phyloP scores from a whole-genome alignment of 495 filamentous ascomycete species.

The Geoglossum glabrum region DNA sequence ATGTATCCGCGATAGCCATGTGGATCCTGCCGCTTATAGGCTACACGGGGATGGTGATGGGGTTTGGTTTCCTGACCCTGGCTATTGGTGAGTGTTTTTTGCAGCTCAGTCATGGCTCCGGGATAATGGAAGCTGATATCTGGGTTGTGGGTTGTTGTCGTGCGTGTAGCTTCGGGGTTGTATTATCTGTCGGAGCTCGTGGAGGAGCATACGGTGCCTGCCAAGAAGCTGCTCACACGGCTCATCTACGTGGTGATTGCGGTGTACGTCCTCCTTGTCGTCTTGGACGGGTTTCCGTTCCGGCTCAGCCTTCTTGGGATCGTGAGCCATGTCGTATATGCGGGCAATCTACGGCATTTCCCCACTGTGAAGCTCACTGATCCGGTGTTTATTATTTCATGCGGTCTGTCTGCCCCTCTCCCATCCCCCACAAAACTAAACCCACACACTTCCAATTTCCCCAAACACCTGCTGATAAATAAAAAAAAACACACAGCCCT shows the following conservation, averaged over 20 bases:
- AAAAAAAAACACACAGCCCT: slow-evolving; percentile 30
- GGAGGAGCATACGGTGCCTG: slow-evolving; percentile 87
- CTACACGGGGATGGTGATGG: slow-evolving; percentile 68
- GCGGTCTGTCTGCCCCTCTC: slow-evolving; percentile 28
- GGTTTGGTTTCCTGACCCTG: slow-evolving; percentile 83
- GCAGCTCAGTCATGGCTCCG: too few species aligned
- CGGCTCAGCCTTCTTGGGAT: slow-evolving; percentile 53
- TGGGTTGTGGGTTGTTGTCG: too few species aligned
- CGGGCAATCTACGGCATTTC: slow-evolving; percentile 73
- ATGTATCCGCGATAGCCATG: slow-evolving; percentile 22
- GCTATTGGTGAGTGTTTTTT: slow-evolving; percentile 66
- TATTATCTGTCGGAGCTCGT: slow-evolving; percentile 97
- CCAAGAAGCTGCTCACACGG: slow-evolving; percentile 61
- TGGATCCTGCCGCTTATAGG: slow-evolving; percentile 83
- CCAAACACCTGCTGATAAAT: neutral
- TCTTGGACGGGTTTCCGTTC: slow-evolving; percentile 57
- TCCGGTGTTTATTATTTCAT: slow-evolving; percentile 71
- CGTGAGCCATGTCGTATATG: slow-evolving; percentile 66
- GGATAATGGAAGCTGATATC: too few species aligned
- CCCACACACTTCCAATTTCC: too few species aligned
- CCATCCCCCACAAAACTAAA: too few species aligned
- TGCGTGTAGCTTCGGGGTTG: slow-evolving; percentile 69
- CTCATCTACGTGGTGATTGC: slow-evolving; percentile 72
- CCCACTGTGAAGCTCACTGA: slow-evolving; percentile 77
- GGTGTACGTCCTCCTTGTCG: slow-evolving; percentile 49